These are phyloP conservation scores for Solanum chilense DNA, from an alignment of 257 asterid species.

Conservation along the genomic window DNA sequence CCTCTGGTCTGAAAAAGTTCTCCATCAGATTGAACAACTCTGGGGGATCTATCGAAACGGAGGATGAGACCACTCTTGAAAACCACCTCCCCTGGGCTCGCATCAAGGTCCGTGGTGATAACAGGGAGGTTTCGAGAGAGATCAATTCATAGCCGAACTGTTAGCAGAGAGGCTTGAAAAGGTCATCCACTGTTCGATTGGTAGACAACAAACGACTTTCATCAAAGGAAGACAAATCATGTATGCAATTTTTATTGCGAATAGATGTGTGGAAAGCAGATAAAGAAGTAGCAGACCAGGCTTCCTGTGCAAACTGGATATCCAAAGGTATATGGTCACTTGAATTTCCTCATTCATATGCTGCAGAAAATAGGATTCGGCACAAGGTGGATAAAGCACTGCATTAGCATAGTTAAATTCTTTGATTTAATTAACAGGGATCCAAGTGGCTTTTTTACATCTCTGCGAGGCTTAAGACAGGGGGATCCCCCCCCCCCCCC, in stretches of 20 bases:
- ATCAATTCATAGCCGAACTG: neutral
- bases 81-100: neutral
- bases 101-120: neutral
- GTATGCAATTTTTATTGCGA: neutral
- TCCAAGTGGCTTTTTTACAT: neutral
- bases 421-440: neutral
- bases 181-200: neutral
- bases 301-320: neutral
- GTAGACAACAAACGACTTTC: neutral
- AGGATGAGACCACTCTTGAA: neutral
- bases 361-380: neutral
- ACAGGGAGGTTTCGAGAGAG: neutral
- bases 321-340: neutral
- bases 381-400: neutral
- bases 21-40: neutral
- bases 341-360: neutral
- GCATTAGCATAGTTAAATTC: neutral
- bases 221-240: neutral
- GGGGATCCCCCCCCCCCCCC: neutral
- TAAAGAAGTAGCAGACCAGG: neutral
- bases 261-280: neutral
- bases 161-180: neutral
- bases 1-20: neutral
- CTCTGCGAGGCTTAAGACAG: neutral
- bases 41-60: neutral